Evolutionary conservation across 2,329 filamentous ascomycete genomes (phyloP), one percentile per base, ranked within the genome.

Genomic region (Penicillium vulpinum): DNA sequence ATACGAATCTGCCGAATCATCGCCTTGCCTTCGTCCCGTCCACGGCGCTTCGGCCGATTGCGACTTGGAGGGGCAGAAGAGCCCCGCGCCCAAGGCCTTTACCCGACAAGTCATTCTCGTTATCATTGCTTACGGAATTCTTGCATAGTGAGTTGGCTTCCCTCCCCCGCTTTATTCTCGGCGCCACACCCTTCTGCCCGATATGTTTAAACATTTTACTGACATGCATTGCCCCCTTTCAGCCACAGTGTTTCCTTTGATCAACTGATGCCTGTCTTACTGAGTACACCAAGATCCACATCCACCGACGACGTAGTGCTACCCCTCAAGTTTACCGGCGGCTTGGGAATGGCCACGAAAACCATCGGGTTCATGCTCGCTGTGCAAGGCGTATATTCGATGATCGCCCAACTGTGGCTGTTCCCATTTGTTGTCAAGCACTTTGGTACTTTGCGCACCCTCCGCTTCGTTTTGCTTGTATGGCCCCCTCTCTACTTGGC

Each of bases 171-270:
- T 50, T 4, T 44, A n/a, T n/a, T n/a, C n/a, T 15, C 13, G 22
- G 11, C 51, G 36, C 54, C 29, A 24, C 28, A 33, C 53, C 29
- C 43, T 38, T 43, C 29, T 24, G 44, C 45, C 54, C 58, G 35
- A 53, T 51, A 47, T 22, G 51, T 41, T 28, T 38, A 35, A 57
- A 51, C n/a, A 45, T 6, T 92, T 65, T 80, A 58, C 64, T 64
- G 49, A 67, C 69, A 71, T 56, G 50, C 41, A 48, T 54, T 46
- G 41, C 40, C 56, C 46, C 43, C 13, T 31, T 60, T 39, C 68
- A 96, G 92, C 78, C 93, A 97, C 77, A 97, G 93, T 13, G 97
- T 99, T 76, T 95, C 92, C 0, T 94, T 96, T 67, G 94, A 99
- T 75, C 90, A 96, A 70, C 83, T 97, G 47, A 87, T 97, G 66